phyloP scores from a whole-genome alignment of 208 protist species.

The Acanthamoeba divionensis region DNA sequence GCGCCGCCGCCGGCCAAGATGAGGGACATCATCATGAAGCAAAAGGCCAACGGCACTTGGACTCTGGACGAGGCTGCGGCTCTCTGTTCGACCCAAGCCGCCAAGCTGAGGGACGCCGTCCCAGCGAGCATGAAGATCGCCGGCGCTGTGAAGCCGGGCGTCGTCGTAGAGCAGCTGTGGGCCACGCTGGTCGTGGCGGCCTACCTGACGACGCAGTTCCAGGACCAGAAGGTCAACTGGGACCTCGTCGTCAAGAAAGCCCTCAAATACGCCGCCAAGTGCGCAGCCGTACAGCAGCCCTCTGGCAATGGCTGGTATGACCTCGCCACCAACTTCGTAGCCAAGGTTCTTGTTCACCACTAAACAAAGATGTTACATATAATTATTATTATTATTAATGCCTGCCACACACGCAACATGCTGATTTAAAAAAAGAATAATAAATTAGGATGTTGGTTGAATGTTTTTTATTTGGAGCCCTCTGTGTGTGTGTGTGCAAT shows the following conservation, averaged over 20 bases:
- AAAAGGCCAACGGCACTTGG: slow-evolving; percentile 35
- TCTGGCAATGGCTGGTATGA: too few relatives aligned
- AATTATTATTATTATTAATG: too few relatives aligned
- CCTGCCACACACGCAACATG: too few relatives aligned
- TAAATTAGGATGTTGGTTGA: too few relatives aligned
- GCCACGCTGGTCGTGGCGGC: slow-evolving; percentile 25
- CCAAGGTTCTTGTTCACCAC: too few relatives aligned
- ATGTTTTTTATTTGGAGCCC: too few relatives aligned
- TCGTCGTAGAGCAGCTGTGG: not conserved
- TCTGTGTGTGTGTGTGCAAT: too few relatives aligned
- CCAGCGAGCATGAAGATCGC: not conserved
- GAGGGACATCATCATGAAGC: slow-evolving; percentile 43
- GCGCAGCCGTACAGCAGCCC: too few relatives aligned
- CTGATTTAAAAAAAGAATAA: too few relatives aligned
- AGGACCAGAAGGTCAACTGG: slow-evolving; percentile 43
- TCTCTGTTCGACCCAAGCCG: not conserved
- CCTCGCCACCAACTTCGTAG: too few relatives aligned
- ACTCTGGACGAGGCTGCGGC: not conserved
- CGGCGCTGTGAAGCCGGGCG: not conserved
- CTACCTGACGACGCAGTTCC: not conserved
- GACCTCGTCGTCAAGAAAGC: slow-evolving; percentile 53
- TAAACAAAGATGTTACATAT: too few relatives aligned
- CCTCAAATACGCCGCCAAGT: not conserved
- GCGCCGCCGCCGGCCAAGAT: not conserved
- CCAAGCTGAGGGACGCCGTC: not conserved